phyloP scores from a whole-genome alignment of 1,284 basidiomycete genomes.

The Kwoniella shivajii region DNA sequence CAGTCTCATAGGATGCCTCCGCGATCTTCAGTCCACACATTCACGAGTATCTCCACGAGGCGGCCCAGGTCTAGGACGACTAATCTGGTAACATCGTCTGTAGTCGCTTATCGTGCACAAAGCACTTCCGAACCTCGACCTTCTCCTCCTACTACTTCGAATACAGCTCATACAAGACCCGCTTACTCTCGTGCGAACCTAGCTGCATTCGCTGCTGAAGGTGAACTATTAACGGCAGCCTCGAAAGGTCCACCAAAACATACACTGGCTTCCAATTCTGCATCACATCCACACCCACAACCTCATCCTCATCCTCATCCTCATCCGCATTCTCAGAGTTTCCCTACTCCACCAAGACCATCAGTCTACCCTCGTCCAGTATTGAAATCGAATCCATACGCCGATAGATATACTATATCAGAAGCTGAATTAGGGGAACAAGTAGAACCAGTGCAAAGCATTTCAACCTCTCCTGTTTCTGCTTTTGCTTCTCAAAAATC shows the following conservation, averaged over 20 bases:
- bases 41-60: not conserved
- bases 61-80: no score
- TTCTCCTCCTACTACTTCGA: not conserved
- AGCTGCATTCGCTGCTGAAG: constrained; percentile 10
- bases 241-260: not conserved
- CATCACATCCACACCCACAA: not conserved
- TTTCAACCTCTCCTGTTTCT: no score
- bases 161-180: not conserved
- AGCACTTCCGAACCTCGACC: constrained; percentile 1
- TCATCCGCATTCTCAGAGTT: not conserved
- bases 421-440: constrained; percentile 17
- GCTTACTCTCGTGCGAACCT: not conserved
- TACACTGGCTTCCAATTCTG: not conserved
- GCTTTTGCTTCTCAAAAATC: not conserved
- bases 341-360: not conserved
- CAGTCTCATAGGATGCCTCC: no score
- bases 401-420: constrained; percentile 11
- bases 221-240: constrained; percentile 6
- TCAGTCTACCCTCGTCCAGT: constrained; percentile 6
- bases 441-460: not conserved
- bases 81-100: no score
- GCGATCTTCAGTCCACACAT: not conserved
- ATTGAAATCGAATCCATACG: constrained; percentile 23
- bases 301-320: not conserved
- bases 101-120: not conserved